Base-by-base conservation (phyloP, 768 basidiomycete species). In the Hygrocybe punicea region DNA sequence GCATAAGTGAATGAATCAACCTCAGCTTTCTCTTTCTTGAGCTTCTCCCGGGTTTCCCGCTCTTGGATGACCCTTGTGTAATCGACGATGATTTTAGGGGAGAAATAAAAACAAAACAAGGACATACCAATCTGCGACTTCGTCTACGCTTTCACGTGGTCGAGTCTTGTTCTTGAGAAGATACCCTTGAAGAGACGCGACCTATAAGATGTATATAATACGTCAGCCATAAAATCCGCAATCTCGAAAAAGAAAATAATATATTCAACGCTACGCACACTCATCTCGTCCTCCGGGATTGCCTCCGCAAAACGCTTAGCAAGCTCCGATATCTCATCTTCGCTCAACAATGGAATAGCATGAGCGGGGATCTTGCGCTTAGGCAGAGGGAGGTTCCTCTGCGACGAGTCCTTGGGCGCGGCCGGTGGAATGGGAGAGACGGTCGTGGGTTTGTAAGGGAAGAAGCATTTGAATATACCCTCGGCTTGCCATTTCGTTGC, bases 381-480 rank as follows among this genome's bases (percentile, higher is more conserved):
- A 6, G 86, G 79, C 16, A 84, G 71, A 34, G 86, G 83, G 36
- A 88, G 67, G 66, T 89, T 87, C 74, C 81, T 77, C 65, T 86
- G 83, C 6, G 85, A 85, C 13, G 81, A 65, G 62, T 84, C 83
- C 42, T 70, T 67, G 14, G 68, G 58, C 13, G 57, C 56, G n/a
- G 64, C 50, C n/a, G 63, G 19, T 19, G 60, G 58, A 7, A 60
- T 51, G 14, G 63, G 56, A 9, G 63, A 25, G 21, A 62, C 40
- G 17, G 71, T 57, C 52, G 77, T 62, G 2, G 80, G 74, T 61
- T 77, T 84, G 71, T 71, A 86, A 3, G 91, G 91, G 86, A 93
- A 93, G 84, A 93, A 93, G 71, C 89, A 91, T 69, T 91, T 91
- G 84, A 92, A 93, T 68, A 93, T 90, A 51, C 89, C 91, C 71